Conservation (phyloP, 208 protist genomes). For the Acanthamoeba lenticulata region DNA sequence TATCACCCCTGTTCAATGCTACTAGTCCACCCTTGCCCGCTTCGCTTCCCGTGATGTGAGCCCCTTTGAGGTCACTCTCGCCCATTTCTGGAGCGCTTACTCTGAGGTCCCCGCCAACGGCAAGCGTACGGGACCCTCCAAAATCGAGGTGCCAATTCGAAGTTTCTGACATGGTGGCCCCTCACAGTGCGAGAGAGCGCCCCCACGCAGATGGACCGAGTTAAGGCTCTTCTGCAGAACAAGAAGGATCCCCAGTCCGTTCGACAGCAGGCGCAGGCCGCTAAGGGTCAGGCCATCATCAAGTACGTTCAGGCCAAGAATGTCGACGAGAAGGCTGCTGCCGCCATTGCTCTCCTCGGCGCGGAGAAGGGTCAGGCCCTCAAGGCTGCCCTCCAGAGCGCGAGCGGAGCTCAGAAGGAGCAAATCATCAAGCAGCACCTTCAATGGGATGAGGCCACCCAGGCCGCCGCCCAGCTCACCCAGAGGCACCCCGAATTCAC, state of each 20-base stretch:
- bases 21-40: not conserved
- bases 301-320: not conserved
- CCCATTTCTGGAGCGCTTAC: not conserved
- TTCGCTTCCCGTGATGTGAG: not conserved
- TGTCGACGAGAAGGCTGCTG: not conserved
- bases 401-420: not conserved
- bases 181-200: not conserved
- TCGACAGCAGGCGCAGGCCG: not conserved
- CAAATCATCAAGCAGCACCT: slow-evolving; percentile 15
- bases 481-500: slow-evolving; percentile 21
- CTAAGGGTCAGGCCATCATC: not conserved
- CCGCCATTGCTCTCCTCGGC: not conserved
- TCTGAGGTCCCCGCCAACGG: not conserved
- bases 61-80: not conserved
- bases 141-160: not conserved
- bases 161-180: not conserved
- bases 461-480: not conserved
- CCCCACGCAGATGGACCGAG: not conserved
- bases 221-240: not conserved
- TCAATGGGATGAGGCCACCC: not conserved
- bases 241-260: not conserved
- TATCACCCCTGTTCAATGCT: too few species aligned
- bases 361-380: not conserved
- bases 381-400: not conserved
- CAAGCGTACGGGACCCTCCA: not conserved